Base-by-base conservation (phyloP, 2,329 filamentous ascomycete genomes). In the Tolypocladium tropicale region DNA sequence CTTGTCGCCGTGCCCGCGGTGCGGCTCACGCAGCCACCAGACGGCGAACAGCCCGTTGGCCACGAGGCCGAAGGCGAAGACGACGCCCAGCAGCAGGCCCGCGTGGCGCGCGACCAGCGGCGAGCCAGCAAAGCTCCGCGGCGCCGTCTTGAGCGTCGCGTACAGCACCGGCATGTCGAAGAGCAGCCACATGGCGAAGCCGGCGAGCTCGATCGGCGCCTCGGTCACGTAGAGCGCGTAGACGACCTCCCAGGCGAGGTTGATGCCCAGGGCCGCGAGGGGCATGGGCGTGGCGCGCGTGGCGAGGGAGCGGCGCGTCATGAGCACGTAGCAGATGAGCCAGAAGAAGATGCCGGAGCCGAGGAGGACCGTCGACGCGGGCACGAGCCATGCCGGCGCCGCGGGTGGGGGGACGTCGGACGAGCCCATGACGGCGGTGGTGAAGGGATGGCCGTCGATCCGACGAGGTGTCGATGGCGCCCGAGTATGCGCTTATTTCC, bases 181-280 rank as follows among this genome's bases (percentile, higher is more conserved):
- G 3, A 78, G 46, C 34, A 81, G 68, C 78, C 79, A 81, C 53
- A 74, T 58, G 0, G 59, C 60, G 63, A 80, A 79, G 32, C 76
- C 75, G 18, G 67, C 59, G 14, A 67, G 67, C 61, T 81, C 78
- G 11, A 77, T 61, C 1, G 64, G 61, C 5, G 68, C 64, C 57
- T 79, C 76, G 56, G 72, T 69, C 18, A 80, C 75, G 59, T 70
- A 76, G 28, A 78, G 65, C 2, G 71, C 71, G 65, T 77, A 78
- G 55, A 81, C 68, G 3, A 78, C 64, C 62, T 81, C 78, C 78
- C 78, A 81, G 1, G 73, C 73, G 36, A 80, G 70, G 57, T 82
- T 81, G 62, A 76, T 62, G 16, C 73, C 72, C 11, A 81, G 73
- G 0, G 75, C 71, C 52, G 78, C 63, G 12, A 80, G 62, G 0